Percentiles rank a stretch among this genome's conserved stretches.
Conservation (phyloP, 2,329 filamentous ascomycete genomes). For the Cordyceps cateniannulata region DNA sequence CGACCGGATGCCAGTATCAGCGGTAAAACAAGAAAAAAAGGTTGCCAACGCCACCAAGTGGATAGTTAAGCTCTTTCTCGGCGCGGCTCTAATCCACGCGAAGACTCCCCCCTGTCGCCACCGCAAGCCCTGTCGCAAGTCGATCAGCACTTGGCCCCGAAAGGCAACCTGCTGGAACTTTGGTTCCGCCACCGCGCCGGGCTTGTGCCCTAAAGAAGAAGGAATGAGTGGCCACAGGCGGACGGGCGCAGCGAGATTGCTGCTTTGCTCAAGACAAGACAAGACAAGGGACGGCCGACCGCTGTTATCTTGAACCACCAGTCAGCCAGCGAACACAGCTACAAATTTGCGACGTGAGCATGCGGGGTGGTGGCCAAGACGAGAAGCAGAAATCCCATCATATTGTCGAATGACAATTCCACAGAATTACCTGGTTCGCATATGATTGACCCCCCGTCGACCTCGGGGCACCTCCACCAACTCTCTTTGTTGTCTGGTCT, state of each 20-base stretch:
- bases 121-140: conserved; percentile 2
- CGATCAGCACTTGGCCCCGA: conserved; percentile 11
- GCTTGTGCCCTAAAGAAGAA: conserved; percentile 12
- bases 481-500: background rate
- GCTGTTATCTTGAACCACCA: background rate
- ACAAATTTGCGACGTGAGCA: background rate
- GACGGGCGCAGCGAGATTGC: background rate
- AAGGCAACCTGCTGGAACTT: conserved; percentile 8
- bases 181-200: conserved; percentile 8
- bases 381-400: background rate
- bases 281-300: background rate
- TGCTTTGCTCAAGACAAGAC: background rate
- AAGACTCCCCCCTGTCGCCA: conserved; percentile 9
- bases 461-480: background rate
- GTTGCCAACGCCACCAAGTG: conserved; percentile 1
- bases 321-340: too few relatives aligned
- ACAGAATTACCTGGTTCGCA: background rate
- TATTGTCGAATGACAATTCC: background rate
- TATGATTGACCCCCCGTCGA: background rate
- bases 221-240: background rate
- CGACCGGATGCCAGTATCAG: background rate
- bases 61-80: background rate
- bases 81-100: background rate
- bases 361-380: background rate
- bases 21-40: background rate